Conservation (phyloP, 1,139 yeast genomes). For the Geotrichum restrictum region DNA sequence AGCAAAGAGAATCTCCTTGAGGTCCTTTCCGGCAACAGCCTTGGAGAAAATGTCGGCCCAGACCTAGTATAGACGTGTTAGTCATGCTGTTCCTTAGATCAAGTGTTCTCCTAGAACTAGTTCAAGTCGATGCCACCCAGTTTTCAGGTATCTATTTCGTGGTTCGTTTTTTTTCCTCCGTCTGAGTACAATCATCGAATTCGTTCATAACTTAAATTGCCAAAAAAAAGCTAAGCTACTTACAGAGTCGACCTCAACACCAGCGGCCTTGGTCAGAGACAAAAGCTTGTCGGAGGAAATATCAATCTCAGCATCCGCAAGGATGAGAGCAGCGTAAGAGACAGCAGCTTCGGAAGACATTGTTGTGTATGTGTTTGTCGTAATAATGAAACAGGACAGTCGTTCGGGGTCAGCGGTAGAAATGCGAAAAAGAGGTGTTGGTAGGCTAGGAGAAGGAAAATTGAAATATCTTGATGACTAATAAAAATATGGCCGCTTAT, state of each 20-base stretch:
- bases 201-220: no score
- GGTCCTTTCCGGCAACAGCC: slow-evolving; percentile 95
- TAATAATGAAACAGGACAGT: slow-evolving; percentile 1
- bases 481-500: background rate
- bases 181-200: no score
- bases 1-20: slow-evolving; percentile 84
- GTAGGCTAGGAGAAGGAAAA: background rate
- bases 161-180: no score
- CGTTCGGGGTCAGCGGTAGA: slow-evolving; percentile 2
- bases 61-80: slow-evolving; percentile 42
- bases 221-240: no score
- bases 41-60: slow-evolving; percentile 96
- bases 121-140: no score
- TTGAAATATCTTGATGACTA: background rate
- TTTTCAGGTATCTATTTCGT: no score
- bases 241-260: slow-evolving; percentile 73
- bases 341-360: slow-evolving; percentile 41
- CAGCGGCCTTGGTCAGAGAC: slow-evolving; percentile 82
- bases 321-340: slow-evolving; percentile 79
- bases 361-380: slow-evolving; percentile 16
- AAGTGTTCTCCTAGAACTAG: no score
- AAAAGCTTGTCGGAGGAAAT: slow-evolving; percentile 84
- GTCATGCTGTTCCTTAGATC: background rate
- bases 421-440: background rate
- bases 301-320: slow-evolving; percentile 93